Conservation (phyloP, 352 stramenopile species). For the Poterioochromonas sp. region DNA sequence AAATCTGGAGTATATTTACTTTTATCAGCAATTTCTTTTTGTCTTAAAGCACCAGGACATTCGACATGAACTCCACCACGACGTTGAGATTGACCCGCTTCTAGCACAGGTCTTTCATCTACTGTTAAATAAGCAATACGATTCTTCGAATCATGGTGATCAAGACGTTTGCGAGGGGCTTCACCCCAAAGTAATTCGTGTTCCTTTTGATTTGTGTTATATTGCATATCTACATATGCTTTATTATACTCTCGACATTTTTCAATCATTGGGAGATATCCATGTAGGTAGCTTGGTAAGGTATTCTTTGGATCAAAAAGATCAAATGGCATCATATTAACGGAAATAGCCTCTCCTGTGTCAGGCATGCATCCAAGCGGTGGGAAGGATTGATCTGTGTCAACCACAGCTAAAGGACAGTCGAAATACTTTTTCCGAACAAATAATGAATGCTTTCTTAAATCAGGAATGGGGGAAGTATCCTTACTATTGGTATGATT, state of each 20-base stretch:
- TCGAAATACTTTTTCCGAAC: background rate
- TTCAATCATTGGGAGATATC: background rate
- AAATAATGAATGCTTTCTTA: background rate
- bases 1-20: slow-evolving; percentile 1
- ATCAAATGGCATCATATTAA: slow-evolving; percentile 14
- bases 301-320: background rate
- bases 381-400: background rate
- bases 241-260: background rate
- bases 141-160: background rate
- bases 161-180: background rate
- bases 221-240: background rate
- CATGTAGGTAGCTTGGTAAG: background rate
- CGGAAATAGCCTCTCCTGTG: background rate
- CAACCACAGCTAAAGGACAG: background rate
- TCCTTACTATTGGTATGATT: background rate
- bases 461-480: background rate
- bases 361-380: background rate
- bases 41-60: background rate
- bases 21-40: background rate
- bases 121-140: slow-evolving; percentile 15
- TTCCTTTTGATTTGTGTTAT: background rate
- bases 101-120: background rate
- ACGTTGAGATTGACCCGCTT: background rate
- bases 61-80: background rate
- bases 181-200: background rate